phyloP scores from a whole-genome alignment of 768 basidiomycete genomes.

The Suillus lakei region DNA sequence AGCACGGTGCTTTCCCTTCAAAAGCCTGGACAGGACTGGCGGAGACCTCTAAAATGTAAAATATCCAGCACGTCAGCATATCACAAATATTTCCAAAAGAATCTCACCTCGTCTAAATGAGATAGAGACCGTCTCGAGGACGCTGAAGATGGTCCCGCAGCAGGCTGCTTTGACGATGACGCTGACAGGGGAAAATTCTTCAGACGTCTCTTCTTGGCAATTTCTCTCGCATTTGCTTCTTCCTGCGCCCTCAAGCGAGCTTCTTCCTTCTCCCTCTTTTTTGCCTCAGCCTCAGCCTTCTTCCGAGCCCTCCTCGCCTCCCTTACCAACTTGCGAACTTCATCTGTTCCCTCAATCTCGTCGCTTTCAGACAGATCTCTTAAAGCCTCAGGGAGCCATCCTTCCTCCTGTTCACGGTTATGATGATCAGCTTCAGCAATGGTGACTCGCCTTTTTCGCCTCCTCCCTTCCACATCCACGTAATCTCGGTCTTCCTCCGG shows the following conservation, averaged over 20 bases:
- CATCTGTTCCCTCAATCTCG: conserved; percentile 38
- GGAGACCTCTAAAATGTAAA: background rate
- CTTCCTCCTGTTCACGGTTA: conserved; percentile 8
- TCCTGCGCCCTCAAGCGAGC: conserved; percentile 16
- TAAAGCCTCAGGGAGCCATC: conserved; percentile 42
- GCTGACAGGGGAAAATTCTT: conserved; percentile 33
- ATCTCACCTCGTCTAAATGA: background rate
- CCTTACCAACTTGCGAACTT: conserved; percentile 36
- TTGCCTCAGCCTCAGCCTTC: conserved; percentile 26
- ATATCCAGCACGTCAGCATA: background rate
- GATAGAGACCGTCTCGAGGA: background rate
- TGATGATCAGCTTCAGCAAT: conserved; percentile 7
- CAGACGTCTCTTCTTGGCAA: conserved; percentile 19
- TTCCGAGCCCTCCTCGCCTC: conserved; percentile 38
- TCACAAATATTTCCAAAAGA: background rate
- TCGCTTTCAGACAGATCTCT: conserved; percentile 46
- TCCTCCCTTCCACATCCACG: conserved; percentile 17
- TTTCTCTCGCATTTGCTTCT: conserved; percentile 15
- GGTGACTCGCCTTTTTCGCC: conserved; percentile 16
- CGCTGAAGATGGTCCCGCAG: background rate
- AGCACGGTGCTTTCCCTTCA: conserved; percentile 2
- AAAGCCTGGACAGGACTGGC: conserved; percentile 1
- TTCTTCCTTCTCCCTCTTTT: conserved; percentile 18
- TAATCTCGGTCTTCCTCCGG: conserved; percentile 33
- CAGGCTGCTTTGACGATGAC: conserved; percentile 6